Base-by-base conservation (phyloP, 257 asterid species). In the Ajuga chamaepitys region DNA sequence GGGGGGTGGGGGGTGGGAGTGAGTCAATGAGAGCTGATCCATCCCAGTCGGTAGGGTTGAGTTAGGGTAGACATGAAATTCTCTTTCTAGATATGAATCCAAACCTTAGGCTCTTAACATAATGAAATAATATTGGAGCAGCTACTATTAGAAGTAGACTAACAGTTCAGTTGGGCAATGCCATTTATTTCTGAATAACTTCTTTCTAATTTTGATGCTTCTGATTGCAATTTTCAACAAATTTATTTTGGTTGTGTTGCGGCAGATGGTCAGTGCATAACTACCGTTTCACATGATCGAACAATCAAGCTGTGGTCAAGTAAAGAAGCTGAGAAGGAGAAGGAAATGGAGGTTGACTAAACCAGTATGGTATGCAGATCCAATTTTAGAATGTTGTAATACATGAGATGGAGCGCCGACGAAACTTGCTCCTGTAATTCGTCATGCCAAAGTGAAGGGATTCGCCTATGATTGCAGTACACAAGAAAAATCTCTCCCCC, bases 231-330 rank as follows among this genome's bases (percentile, higher is more conserved):
- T 58, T 14, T 40, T 18, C 30, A 62, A 38, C 47, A 3, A 9
- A 46, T 42, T 28, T 20, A n/a, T 28, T 57, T 21, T 44, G n/a
- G 37, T 42, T 24, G 53, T 53, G 38, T n/a, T 44, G 45, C 59
- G 62, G 67, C 80, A 93, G 99, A 89, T 83, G 97, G 99, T 25
- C 97, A 83, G 48, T 66, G 46, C 70, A 62, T 93, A 55, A 85
- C 81, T 12, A 87, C 99, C 2, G 97, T 93, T 61, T 93, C 97
- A 35, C 94, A 93, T 40, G 99, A 93, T 76, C 92, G 97, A 9
- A 83, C 97, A 9, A 93, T 93, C 75, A 93, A 93, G 79, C 74
- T 85, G 16, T 93, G 97, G 97, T 75, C 97, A 12, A 78, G 73
- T 70, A 86, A 82, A 62, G 83, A 78, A 58, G 62, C 70, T 4